phyloP scores from a whole-genome alignment of 1,139 yeast genomes.

The Suhomyces guaymorum region DNA sequence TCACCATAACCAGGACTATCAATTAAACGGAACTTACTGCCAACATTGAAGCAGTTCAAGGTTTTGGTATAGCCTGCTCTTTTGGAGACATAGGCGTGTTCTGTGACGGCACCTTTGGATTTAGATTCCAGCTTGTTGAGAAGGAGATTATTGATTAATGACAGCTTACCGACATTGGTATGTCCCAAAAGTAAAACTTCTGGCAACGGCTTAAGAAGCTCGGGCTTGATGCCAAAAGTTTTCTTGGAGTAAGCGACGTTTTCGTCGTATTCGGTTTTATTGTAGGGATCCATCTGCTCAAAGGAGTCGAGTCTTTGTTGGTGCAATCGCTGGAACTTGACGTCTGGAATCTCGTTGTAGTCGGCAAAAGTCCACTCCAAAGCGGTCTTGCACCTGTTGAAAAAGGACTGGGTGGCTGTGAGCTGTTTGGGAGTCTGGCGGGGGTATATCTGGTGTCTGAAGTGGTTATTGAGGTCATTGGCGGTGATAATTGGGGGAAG shows the following conservation, averaged over 20 bases:
- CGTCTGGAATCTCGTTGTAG: conserved; percentile 60
- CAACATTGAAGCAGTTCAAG: conserved; percentile 69
- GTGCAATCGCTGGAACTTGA: conserved; percentile 36
- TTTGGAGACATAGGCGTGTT: conserved; percentile 56
- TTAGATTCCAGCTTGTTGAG: conserved; percentile 29
- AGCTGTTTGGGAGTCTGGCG: conserved; percentile 17
- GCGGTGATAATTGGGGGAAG: conserved; percentile 24
- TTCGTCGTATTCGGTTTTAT: conserved; percentile 22
- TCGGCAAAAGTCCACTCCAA: conserved; percentile 63
- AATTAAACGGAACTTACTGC: conserved; percentile 60
- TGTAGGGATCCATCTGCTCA: conserved; percentile 21
- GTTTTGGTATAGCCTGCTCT: conserved; percentile 79
- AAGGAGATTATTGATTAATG: conserved; percentile 61
- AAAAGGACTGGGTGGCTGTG: conserved; percentile 31
- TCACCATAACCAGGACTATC: conserved; percentile 91
- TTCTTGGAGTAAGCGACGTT: conserved; percentile 20
- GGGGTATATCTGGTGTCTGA: conserved; percentile 21
- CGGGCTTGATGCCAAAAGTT: conserved; percentile 36
- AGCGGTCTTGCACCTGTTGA: conserved; percentile 43
- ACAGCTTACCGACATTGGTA: conserved; percentile 84
- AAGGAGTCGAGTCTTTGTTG: conserved; percentile 21
- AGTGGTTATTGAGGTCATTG: conserved; percentile 23
- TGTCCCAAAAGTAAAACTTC: conserved; percentile 76
- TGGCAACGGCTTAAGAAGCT: conserved; percentile 44
- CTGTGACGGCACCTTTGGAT: conserved; percentile 28